phyloP scores from a whole-genome alignment of 2,329 filamentous ascomycete species.

The Phyllachora maydis region DNA sequence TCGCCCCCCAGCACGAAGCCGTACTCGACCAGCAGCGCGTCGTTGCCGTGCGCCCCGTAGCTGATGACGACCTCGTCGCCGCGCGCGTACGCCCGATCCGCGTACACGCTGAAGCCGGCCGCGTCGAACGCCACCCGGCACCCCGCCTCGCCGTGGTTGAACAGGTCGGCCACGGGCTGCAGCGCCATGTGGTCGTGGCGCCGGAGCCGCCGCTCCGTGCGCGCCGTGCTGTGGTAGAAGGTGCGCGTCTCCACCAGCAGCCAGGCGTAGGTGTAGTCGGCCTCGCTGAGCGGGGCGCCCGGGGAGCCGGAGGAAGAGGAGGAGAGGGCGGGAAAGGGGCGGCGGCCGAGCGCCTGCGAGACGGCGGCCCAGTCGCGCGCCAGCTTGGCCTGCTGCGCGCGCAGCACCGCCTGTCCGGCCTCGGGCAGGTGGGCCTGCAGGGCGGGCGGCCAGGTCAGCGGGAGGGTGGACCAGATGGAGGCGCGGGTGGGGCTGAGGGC shows the following conservation, averaged over 20 bases:
- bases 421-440: slow-evolving; percentile 25
- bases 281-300: no score
- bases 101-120: slow-evolving; percentile 31
- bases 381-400: slow-evolving; percentile 26
- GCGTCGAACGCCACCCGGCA: slow-evolving; percentile 30
- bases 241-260: slow-evolving; percentile 40
- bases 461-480: slow-evolving; percentile 30
- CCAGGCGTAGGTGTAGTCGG: slow-evolving; percentile 33
- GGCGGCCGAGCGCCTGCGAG: no score
- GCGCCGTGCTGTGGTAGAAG: slow-evolving; percentile 32
- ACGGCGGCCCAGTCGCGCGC: slow-evolving; percentile 17
- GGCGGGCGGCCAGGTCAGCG: slow-evolving; percentile 23
- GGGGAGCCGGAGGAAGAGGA: neutral
- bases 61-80: slow-evolving; percentile 48
- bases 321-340: slow-evolving; percentile 9
- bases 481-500: slow-evolving; percentile 41
- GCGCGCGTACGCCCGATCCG: slow-evolving; percentile 23
- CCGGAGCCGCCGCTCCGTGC: no score
- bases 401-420: slow-evolving; percentile 21
- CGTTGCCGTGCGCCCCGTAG: slow-evolving; percentile 52
- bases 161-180: slow-evolving; percentile 53
- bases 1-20: slow-evolving; percentile 22
- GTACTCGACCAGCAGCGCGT: slow-evolving; percentile 52
- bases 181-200: slow-evolving; percentile 45
- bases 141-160: slow-evolving; percentile 33